Base-by-base conservation (phyloP, 2,329 filamentous ascomycete species). In the Neofusicoccum ribis region DNA sequence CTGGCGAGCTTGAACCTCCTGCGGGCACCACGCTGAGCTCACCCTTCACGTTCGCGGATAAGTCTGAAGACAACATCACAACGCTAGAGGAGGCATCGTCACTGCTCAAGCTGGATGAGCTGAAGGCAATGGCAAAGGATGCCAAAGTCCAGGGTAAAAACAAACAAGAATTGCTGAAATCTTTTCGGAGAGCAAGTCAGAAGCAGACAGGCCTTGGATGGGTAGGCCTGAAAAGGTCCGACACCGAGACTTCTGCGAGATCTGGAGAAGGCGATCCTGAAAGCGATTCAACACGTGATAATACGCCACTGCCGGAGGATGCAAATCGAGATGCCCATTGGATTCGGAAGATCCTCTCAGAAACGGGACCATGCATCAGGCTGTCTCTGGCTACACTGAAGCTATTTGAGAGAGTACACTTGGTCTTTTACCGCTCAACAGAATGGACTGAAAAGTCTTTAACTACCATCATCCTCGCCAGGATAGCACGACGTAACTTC, bases 401-500 rank as follows among this genome's bases (percentile, higher is more conserved):
- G 71, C 84, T 99, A 0, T 99, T 99, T 72, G 93, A 97, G 76
- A 87, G 95, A 31, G 93, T 98, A 0, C 95, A 98, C 78, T 81
- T 99, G 2, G 93, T 99, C 34, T 99, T 97, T 76, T 98, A 98
- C 76, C 86, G 94, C 66, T 97, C 93, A 9, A 96, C 92, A 0
- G 91, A 97, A 75, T 99, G 95, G 95, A 96, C 93, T 0, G 94
- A 98, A 72, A 98, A 97, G 76, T 97, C 94, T 1, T 81, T 99
- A 14, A 98, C 92, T 1, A 94, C 93, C 0, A 94, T 98, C 63
- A 97, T 99, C 50, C 84, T 99, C 5, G 92, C 95, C 7, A 93
- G 94, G 68, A 96, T 96, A 65, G 91, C 93, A 1, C 86, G 88
- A 49, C 86, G 92, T 41, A 95, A 93, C 74, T 99, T 97, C 69